Evolutionary conservation across 2,329 filamentous ascomycete genomes (phyloP), one percentile per base, ranked within the genome.

Genomic region (Fusarium robinianum): DNA sequence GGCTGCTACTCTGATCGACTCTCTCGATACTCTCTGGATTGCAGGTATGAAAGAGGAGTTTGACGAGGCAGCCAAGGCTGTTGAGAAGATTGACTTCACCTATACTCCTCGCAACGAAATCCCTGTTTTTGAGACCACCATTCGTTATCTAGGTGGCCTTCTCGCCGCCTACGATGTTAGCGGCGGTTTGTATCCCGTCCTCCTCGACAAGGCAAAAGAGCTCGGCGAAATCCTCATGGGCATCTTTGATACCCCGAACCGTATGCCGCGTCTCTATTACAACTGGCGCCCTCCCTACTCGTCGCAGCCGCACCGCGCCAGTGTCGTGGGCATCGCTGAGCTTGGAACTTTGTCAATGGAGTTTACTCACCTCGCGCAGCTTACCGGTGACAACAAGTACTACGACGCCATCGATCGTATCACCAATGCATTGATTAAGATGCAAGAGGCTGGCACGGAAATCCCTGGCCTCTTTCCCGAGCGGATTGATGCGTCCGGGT

Each of bases 61-160:
- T 60, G 81, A 89, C 46, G 84, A 89, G 49, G 90, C 89, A 2
- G 81, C 88, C 30, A 76, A 80, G 37, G 83, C 78, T 4, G 81
- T 91, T 15, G 76, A 76, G 43, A 68, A 79, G 5, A 92, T 96
- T 45, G 90, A 96, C 67, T 96, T 96, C 59, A 94, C 88, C 3
- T 86, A 80, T 8, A 85, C 81, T 3, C 63, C 68, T 10, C 75
- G 84, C 34, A 64, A 69, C 24, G 80, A 87, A 33, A 94, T 96
- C 31, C 90, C 90, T n/a, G 77, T 95, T 6, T 96, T 96, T 58
- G 91, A 96, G 69, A 95, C 90, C 1, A 88, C 85, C 8, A 96
- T 97, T 62, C 83, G 92, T 37, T 96, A 96, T 60, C 76, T 97
- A 5, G 92, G 92, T 21, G 92, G 92, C 2, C 72, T 97, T 29